Evolutionary conservation across 306 rosid species (phyloP), one percentile per base, ranked within the genome.

Genomic region (Cucumis hystrix): DNA sequence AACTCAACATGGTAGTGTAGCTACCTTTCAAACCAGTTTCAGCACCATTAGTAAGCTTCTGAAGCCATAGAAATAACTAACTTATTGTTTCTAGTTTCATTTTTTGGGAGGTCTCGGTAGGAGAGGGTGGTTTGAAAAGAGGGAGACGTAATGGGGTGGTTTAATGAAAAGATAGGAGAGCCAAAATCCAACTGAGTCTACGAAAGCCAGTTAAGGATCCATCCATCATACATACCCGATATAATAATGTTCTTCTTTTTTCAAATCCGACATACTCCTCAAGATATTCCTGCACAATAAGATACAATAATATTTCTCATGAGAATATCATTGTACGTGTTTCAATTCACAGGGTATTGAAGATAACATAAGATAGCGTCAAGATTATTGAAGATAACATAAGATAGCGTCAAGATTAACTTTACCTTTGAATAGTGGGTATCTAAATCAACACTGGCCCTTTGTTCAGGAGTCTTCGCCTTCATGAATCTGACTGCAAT

Each of bases 381-480:
- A 84, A 61, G 69, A 83, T 57, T 39, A 8, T 7, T 1, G 37
- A 33, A 33, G 37, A 49, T 71, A 37, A 39, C 69, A 82, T 4
- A 17, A 79, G 15, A 80, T 79, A 79, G 66, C 65, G 43, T 65
- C 55, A 84, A 61, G 69, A 83, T 61, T 52, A 35, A 77, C 6
- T 21, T 68, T 54, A 96, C 99, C 89, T 84, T 85, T 16, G 99
- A 91, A 82, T 96, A 96, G 85, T 96, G 99, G 37, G 97, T 92
- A 83, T 96, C 99, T 88, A 96, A 91, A 84, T 96, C 99, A 71
- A 96, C 99, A 82, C 89, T 96, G 41, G 99, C 98, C 78, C 99
- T 87, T 80, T 91, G 89, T 78, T 91, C 98, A 54, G 99, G 97
- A 84, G 98, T 91, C 85, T 92, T 95, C 56, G 99, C 97, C 86